A percentile compares a stretch with the other conserved stretches of the same genome.
These are phyloP conservation scores for Primulina eburnea DNA, from an alignment of 257 asterid species.

Conservation along the genomic window DNA sequence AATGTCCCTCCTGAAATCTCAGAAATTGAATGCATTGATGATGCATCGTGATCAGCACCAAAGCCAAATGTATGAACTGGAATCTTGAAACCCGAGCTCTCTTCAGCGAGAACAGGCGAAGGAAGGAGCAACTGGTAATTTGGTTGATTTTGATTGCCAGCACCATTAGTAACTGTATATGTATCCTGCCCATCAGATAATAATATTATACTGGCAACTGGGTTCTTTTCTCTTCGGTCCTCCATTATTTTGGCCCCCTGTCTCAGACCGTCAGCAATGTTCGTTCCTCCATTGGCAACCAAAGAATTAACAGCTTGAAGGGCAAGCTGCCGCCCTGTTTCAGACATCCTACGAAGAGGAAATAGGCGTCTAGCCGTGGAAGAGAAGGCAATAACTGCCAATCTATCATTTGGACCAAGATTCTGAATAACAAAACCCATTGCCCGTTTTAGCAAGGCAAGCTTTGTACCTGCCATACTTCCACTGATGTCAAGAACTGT, in stretches of 20 bases:
- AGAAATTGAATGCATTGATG: slow-evolving; percentile 83
- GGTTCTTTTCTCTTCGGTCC: slow-evolving; percentile 44
- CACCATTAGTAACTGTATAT: slow-evolving; percentile 55
- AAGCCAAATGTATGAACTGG: slow-evolving; percentile 96
- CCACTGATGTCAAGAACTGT: slow-evolving; percentile 97
- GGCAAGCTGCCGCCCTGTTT: slow-evolving; percentile 85
- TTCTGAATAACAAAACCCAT: slow-evolving; percentile 98
- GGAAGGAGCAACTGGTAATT: slow-evolving; percentile 78
- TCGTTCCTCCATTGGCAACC: slow-evolving; percentile 94
- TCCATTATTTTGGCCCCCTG: slow-evolving; percentile 69
- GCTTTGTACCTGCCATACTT: slow-evolving; percentile 99
- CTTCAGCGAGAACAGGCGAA: slow-evolving; percentile 51
- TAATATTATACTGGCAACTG: slow-evolving; percentile 82
- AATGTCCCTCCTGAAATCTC: slow-evolving; percentile 96
- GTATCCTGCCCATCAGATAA: slow-evolving; percentile 97
- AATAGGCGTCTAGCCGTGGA: slow-evolving; percentile 94
- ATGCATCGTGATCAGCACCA: slow-evolving; percentile 34
- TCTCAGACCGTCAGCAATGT: slow-evolving; percentile 93
- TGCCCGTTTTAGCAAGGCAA: slow-evolving; percentile 87
- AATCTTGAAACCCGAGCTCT: slow-evolving; percentile 50
- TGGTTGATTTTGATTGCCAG: slow-evolving; percentile 34
- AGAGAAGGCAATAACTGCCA: slow-evolving; percentile 92
- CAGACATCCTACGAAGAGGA: slow-evolving; percentile 87
- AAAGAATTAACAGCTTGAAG: slow-evolving; percentile 78
- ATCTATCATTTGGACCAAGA: slow-evolving; percentile 84